These are phyloP conservation scores for Naganishia sp. DNA, from an alignment of 1,284 basidiomycete species.

Conservation along the genomic window DNA sequence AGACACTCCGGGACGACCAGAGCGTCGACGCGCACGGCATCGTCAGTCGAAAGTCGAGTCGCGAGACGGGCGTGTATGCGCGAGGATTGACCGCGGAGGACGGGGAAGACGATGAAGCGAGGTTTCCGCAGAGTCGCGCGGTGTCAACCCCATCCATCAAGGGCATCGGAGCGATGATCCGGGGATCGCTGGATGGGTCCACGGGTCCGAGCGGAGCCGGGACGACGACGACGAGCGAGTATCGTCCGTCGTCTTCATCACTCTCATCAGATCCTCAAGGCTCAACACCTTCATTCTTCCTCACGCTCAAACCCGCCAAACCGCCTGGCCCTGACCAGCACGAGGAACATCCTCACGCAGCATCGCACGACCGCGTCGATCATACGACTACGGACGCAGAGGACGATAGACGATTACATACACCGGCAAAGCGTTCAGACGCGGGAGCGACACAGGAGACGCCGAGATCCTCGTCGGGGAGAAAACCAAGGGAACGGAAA, in stretches of 20 bases:
- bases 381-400: background rate
- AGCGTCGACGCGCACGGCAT: background rate
- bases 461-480: background rate
- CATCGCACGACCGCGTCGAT: background rate
- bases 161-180: too few species aligned
- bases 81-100: background rate
- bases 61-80: background rate
- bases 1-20: background rate
- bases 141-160: too few species aligned
- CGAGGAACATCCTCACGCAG: background rate
- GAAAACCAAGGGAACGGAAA: constrained; percentile 1
- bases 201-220: background rate
- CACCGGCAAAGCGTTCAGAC: too few species aligned
- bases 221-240: background rate
- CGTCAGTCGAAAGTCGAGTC: constrained; percentile 13
- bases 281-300: background rate
- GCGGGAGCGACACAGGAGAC: background rate
- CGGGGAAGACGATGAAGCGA: background rate
- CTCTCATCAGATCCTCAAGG: background rate
- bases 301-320: constrained; percentile 12
- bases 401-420: background rate
- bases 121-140: background rate
- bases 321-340: background rate
- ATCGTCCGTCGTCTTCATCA: background rate
- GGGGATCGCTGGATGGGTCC: too few species aligned